Percentiles rank a stretch among this genome's conserved stretches.
phyloP scores from a whole-genome alignment of 352 stramenopile genomes.

The Globisporangium megalacanthum region DNA sequence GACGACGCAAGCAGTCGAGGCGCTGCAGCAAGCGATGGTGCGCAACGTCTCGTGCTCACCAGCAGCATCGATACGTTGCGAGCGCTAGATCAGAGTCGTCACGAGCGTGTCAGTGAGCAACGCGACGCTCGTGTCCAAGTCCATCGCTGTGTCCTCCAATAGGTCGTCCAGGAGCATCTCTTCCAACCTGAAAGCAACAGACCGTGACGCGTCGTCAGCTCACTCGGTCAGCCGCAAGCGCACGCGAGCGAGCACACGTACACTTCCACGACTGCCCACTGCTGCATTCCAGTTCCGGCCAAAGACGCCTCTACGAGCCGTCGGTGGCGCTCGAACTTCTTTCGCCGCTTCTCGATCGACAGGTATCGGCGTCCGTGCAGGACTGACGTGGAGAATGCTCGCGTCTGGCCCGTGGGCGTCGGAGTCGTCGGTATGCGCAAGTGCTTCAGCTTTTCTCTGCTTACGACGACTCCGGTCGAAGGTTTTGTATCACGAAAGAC shows the following conservation, averaged over 20 bases:
- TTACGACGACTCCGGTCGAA: background rate
- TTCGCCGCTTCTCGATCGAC: constrained; percentile 39
- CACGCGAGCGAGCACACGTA: constrained; percentile 13
- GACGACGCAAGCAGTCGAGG: constrained; percentile 12
- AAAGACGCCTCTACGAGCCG: constrained; percentile 51
- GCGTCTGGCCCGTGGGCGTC: constrained; percentile 14
- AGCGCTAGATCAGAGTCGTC: constrained; percentile 17
- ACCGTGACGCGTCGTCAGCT: background rate
- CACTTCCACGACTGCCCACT: constrained; percentile 60
- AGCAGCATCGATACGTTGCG: background rate
- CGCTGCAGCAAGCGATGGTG: constrained; percentile 8
- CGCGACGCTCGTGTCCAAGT: constrained; percentile 25
- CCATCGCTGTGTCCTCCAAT: constrained; percentile 17
- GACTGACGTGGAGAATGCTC: constrained; percentile 15
- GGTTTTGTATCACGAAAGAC: background rate
- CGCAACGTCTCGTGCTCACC: background rate
- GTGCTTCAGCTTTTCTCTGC: constrained; percentile 1
- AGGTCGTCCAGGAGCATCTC: constrained; percentile 34
- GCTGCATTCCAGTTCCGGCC: constrained; percentile 46
- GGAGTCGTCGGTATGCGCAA: background rate
- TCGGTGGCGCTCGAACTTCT: constrained; percentile 48
- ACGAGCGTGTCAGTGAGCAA: constrained; percentile 23
- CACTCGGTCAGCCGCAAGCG: background rate
- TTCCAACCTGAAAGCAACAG: constrained; percentile 17
- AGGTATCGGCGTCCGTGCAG: constrained; percentile 12